Evolutionary conservation across 2,329 filamentous ascomycete species (phyloP).

Genomic region (Penicillium sp.): DNA sequence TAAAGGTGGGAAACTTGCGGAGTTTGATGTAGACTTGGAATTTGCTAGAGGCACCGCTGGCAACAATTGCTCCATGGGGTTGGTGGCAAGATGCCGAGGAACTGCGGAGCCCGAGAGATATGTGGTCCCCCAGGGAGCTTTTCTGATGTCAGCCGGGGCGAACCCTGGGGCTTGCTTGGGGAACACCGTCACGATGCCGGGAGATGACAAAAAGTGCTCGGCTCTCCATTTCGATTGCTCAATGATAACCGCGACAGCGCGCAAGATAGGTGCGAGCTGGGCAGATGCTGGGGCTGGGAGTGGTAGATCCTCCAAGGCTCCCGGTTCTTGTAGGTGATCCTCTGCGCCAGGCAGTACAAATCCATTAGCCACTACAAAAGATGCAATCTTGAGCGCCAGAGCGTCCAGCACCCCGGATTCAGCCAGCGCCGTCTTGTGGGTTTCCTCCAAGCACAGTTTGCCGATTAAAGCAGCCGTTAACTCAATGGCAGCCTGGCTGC

Average conservation of each 20-base stretch:
- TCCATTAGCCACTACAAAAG: constrained; percentile 68
- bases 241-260: constrained; percentile 76
- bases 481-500: constrained; percentile 53
- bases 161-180: constrained; percentile 58
- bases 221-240: constrained; percentile 77
- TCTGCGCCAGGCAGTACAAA: constrained; percentile 69
- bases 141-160: constrained; percentile 51
- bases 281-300: constrained; percentile 60
- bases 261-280: constrained; percentile 69
- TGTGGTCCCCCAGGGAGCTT: constrained; percentile 55
- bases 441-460: constrained; percentile 69
- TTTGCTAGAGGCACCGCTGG: constrained; percentile 50
- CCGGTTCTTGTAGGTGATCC: constrained; percentile 55
- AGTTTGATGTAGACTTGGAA: constrained; percentile 29
- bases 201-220: constrained; percentile 69
- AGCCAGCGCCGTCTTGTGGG: constrained; percentile 70
- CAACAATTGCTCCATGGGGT: constrained; percentile 67
- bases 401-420: constrained; percentile 75
- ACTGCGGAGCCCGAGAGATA: constrained; percentile 56
- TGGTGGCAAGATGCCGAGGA: constrained; percentile 49
- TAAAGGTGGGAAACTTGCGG: constrained; percentile 57
- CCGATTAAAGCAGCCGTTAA: constrained; percentile 53
- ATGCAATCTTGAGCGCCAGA: constrained; percentile 72
- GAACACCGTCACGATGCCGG: constrained; percentile 69
- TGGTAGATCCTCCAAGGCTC: constrained; percentile 61